Conservation (phyloP, 345 rosid genomes). For the Laguncularia racemosa region DNA sequence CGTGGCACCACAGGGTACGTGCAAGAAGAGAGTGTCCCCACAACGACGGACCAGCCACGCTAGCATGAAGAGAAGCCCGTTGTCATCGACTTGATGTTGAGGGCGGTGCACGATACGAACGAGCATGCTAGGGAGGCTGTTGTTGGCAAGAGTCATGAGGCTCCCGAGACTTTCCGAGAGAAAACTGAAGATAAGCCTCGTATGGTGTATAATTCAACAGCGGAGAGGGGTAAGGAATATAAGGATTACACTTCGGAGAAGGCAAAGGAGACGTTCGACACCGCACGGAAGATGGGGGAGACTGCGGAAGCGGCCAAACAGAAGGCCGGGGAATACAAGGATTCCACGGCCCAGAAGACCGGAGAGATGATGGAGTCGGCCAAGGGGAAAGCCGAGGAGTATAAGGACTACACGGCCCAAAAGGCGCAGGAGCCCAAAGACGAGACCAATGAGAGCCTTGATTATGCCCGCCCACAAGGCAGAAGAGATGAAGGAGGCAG, state of each 20-base stretch:
- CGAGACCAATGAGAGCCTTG: slow-evolving; percentile 12
- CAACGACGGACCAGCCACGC: slow-evolving; percentile 12
- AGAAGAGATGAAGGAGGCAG: slow-evolving; percentile 2
- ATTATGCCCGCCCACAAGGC: slow-evolving; percentile 12
- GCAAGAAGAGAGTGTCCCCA: slow-evolving; percentile 5
- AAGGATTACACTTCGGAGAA: slow-evolving; percentile 14
- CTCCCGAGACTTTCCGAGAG: not conserved
- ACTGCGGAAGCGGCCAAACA: slow-evolving; percentile 3
- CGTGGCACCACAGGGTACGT: slow-evolving; percentile 7
- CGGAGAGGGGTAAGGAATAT: slow-evolving; percentile 9
- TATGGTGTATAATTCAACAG: slow-evolving; percentile 5
- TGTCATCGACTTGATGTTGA: slow-evolving; percentile 47
- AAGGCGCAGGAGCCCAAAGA: slow-evolving; percentile 11
- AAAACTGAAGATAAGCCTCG: slow-evolving; percentile 2
- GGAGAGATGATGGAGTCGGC: slow-evolving; percentile 8
- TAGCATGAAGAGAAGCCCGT: slow-evolving; percentile 43
- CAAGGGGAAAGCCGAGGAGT: slow-evolving; percentile 10
- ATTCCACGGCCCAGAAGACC: slow-evolving; percentile 3
- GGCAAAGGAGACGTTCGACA: slow-evolving; percentile 13
- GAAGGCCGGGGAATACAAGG: slow-evolving; percentile 9
- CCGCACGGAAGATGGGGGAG: slow-evolving; percentile 10
- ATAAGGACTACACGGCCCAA: slow-evolving; percentile 6
- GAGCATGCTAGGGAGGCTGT: slow-evolving; percentile 57
- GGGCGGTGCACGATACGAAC: slow-evolving; percentile 42
- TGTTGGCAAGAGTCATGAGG: slow-evolving; percentile 38